Conservation (phyloP, 345 rosid species). For the Corymbia maculata region DNA sequence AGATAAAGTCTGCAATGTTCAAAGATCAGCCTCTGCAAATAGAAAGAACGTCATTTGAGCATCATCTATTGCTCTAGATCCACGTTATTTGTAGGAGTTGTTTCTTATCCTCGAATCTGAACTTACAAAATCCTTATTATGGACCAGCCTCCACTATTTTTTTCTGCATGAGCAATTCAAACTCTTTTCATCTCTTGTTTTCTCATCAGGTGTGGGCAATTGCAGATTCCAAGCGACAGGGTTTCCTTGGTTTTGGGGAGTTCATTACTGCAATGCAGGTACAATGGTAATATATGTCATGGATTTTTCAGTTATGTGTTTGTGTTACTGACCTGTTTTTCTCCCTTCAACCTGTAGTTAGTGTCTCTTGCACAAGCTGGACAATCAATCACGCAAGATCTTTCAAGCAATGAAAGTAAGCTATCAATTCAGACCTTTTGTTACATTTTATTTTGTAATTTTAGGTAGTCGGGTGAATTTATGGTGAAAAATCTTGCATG, state of each 20-base stretch:
- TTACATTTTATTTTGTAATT: not conserved
- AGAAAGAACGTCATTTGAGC: not conserved
- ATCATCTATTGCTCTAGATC: not conserved
- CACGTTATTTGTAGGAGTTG: not conserved
- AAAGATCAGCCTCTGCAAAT: not conserved
- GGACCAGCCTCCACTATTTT: not conserved
- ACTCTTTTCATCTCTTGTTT: not conserved
- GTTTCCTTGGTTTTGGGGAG: slow-evolving; percentile 73
- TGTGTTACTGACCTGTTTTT: slow-evolving; percentile 7
- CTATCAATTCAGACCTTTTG: not conserved
- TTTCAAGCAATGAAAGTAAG: slow-evolving; percentile 33
- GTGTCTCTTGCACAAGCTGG: slow-evolving; percentile 76
- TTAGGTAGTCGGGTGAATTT: not conserved
- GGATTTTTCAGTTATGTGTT: not conserved
- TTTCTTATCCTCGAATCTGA: not conserved
- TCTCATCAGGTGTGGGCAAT: slow-evolving; percentile 74
- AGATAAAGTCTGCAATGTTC: not conserved
- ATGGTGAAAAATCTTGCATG: not conserved
- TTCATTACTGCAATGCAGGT: slow-evolving; percentile 76
- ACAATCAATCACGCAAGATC: slow-evolving; percentile 41
- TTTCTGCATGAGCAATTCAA: not conserved
- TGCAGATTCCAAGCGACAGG: slow-evolving; percentile 83
- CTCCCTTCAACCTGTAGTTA: slow-evolving; percentile 33
- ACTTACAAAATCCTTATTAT: not conserved
- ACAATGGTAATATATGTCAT: not conserved